Percentiles rank a stretch among this genome's conserved stretches.
Evolutionary conservation across 129 eudicot species (phyloP).

Genomic region (Mikania micrantha): DNA sequence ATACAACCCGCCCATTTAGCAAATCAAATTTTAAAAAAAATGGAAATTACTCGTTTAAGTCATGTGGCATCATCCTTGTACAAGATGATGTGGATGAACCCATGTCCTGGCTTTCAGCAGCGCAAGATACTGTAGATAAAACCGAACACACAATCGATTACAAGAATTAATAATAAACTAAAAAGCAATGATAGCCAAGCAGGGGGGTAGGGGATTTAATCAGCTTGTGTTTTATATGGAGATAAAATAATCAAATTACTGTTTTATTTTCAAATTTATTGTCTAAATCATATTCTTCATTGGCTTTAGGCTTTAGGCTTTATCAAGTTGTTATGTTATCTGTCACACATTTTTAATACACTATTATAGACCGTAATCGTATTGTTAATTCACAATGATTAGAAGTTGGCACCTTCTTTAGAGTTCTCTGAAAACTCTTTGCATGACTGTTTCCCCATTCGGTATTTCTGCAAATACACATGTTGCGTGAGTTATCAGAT

Average conservation of each 20-base stretch:
- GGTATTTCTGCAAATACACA: conserved; percentile 46
- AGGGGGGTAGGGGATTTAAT: neutral
- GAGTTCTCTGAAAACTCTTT: conserved; percentile 62
- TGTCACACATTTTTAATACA: neutral
- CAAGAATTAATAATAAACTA: neutral
- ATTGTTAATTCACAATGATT: neutral
- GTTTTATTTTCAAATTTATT: neutral
- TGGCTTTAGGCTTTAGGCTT: neutral
- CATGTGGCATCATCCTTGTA: conserved; percentile 53
- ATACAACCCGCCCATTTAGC: neutral
- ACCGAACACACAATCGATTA: conserved; percentile 1
- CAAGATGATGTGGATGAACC: conserved; percentile 50
- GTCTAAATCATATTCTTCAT: neutral
- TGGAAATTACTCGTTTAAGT: conserved; percentile 44
- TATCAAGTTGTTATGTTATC: neutral
- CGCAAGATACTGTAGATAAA: conserved; percentile 49
- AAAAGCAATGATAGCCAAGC: neutral
- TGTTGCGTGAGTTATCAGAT: neutral
- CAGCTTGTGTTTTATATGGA: neutral
- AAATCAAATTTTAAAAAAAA: neutral
- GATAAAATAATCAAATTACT: neutral
- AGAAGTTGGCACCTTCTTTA: conserved; percentile 54
- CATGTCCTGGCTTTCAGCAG: conserved; percentile 61
- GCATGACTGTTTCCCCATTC: conserved; percentile 70
- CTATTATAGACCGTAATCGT: neutral